Evolutionary conservation across 768 basidiomycete genomes (phyloP).

Genomic region (Boletus patriciae): DNA sequence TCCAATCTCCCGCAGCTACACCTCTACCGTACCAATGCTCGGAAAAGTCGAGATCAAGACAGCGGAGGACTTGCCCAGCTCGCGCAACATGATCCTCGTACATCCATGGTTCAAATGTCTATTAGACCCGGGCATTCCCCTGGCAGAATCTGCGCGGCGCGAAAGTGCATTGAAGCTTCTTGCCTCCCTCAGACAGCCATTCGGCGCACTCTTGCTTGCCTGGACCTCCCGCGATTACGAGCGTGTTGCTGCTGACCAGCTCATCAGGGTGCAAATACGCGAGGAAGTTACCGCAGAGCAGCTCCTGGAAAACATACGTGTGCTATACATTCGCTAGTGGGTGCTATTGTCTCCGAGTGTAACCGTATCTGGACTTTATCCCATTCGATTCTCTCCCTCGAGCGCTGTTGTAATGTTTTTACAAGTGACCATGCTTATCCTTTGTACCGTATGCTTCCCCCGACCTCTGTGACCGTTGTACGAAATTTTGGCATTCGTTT

Average conservation of each 20-base stretch:
- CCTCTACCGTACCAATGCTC: neutral
- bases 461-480: neutral
- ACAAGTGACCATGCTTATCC: neutral
- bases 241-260: conserved; percentile 11
- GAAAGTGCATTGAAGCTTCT: conserved; percentile 8
- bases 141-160: neutral
- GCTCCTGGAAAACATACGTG: neutral
- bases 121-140: conserved; percentile 1
- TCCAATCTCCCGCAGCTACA: neutral
- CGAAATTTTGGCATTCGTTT: neutral
- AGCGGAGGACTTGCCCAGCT: conserved; percentile 1
- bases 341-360: neutral
- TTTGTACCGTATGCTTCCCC: neutral
- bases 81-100: conserved; percentile 10
- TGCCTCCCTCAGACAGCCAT: conserved; percentile 7
- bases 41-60: conserved; percentile 8
- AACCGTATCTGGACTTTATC: neutral
- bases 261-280: conserved; percentile 5
- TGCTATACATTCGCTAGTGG: conserved; percentile 13
- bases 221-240: conserved; percentile 1
- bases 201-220: conserved; percentile 17
- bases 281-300: conserved; percentile 6
- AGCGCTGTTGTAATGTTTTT: neutral
- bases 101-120: conserved; percentile 16
- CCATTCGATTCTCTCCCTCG: neutral